Evolutionary conservation across 495 filamentous ascomycete genomes (phyloP), one percentile per base, ranked within the genome.

Genomic region (Eremomyces bilateralis): DNA sequence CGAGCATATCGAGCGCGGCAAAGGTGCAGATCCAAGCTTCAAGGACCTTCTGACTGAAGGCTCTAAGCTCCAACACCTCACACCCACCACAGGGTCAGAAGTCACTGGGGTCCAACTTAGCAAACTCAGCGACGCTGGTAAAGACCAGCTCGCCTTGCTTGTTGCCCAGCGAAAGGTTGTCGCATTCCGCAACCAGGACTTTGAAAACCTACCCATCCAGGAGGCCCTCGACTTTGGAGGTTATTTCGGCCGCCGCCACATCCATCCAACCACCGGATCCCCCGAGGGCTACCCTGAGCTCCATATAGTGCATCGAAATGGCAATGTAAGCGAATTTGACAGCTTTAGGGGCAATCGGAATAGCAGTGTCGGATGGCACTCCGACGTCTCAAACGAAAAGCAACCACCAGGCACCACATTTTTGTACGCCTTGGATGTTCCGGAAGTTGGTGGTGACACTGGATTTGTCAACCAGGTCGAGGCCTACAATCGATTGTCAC

Each of bases 401-500:
- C 80, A 88, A 52, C 78, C 81, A n/a, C 79, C 81, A 0, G 79
- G 80, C 34, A 84, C 77, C 0, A 82, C 79, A 0, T 80, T 88
- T 53, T 53, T 91, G 21, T 82, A 80, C 50, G 60, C 76, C 33
- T 67, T 88, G 18, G 79, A 88, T 49, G 69, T 59, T 25, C 79
- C 81, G n/a, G 59, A 64, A 36, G 65, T 69, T 1, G 79, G 80
- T 15, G 80, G 80, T 25, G 80, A 91, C 44, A 91, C 81, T 0
- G 51, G 76, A 10, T 84, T 88, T 43, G 67, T 60, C 21, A 65
- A 80, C 48, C 67, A 71, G 40, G 77, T 60, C 4, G 72, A 75
- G 53, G 80, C 80, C 1, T 91, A 85, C 50, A 69, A 67, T 29
- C 63, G 78, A n/a, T 59, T 91, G 6, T 74, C 67, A 34, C 73